These are phyloP conservation scores for Diaporthe eres DNA, from an alignment of 2,329 filamentous ascomycete species.

Conservation along the genomic window DNA sequence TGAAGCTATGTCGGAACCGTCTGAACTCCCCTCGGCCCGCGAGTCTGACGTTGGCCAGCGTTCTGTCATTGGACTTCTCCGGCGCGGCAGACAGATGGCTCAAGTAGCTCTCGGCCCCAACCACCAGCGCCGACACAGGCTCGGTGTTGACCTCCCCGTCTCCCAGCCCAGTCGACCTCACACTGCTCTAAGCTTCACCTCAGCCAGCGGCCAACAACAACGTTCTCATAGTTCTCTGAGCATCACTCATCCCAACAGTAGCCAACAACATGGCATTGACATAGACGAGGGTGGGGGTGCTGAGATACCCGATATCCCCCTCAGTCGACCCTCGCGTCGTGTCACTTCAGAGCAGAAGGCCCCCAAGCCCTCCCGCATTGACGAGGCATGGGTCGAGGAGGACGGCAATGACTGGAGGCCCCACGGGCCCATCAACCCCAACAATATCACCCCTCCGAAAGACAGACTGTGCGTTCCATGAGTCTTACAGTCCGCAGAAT, in stretches of 20 bases:
- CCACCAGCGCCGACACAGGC: constrained; percentile 17
- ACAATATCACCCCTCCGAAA: not conserved
- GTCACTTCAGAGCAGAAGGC: not conserved
- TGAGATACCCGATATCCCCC: constrained; percentile 25
- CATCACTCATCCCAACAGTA: not conserved
- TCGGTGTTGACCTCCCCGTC: not conserved
- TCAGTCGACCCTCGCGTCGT: constrained; percentile 8
- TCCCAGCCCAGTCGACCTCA: constrained; percentile 2
- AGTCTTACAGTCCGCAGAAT: not conserved
- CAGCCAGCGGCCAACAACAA: not conserved
- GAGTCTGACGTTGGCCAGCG: constrained; percentile 19
- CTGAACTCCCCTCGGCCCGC: constrained; percentile 5
- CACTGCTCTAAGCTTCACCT: not conserved
- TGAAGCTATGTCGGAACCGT: constrained; percentile 17
- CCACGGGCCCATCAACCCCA: constrained; percentile 15
- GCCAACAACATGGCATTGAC: not conserved
- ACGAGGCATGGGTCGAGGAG: constrained; percentile 3
- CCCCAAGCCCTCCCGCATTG: not conserved
- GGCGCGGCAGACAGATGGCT: constrained; percentile 26
- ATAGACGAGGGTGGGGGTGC: constrained; percentile 8
- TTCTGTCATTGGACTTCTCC: constrained; percentile 26
- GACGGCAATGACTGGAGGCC: not conserved
- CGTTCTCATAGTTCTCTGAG: constrained; percentile 6
- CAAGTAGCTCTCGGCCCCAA: constrained; percentile 24
- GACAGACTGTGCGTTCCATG: constrained; percentile 12